A percentile compares a stretch with the other conserved stretches of the same genome.
Conservation (phyloP, 108 stramenopile species). For the Schizochytrium sp. region DNA sequence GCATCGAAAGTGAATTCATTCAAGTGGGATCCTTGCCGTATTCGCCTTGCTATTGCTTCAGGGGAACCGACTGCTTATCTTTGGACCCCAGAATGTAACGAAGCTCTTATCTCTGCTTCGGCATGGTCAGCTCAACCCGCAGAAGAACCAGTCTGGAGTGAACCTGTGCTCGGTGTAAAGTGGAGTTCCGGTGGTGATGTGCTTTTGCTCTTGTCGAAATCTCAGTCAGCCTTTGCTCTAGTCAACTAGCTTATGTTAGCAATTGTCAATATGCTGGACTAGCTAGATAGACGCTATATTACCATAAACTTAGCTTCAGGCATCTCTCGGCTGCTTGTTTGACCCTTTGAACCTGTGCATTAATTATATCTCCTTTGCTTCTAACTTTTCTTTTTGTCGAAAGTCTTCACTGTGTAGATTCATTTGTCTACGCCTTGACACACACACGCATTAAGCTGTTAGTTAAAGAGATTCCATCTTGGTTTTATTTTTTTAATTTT, state of each 20-base stretch:
- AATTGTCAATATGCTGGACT: no score
- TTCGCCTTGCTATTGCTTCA: conserved; percentile 30
- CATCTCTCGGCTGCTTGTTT: no score
- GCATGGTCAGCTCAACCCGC: not conserved
- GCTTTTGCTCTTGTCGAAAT: conserved; percentile 29
- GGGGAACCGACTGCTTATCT: not conserved
- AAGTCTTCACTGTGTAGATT: no score
- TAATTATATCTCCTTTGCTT: no score
- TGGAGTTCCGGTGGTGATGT: conserved; percentile 25
- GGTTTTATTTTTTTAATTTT: no score
- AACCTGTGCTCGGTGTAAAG: conserved; percentile 2
- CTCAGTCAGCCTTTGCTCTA: not conserved
- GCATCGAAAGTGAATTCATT: not conserved
- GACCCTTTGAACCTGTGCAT: no score
- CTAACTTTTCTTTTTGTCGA: no score
- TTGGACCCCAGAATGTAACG: not conserved
- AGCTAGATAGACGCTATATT: no score
- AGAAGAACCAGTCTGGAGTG: not conserved
- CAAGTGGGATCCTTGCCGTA: conserved; percentile 43
- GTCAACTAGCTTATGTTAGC: not conserved
- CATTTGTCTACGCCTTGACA: no score
- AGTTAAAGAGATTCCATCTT: no score
- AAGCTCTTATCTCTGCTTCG: not conserved
- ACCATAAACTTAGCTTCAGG: no score
- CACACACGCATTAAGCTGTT: no score